Evolutionary conservation across 2,329 filamentous ascomycete species (phyloP), one percentile per base, ranked within the genome.

Genomic region (Orbilia oligospora): DNA sequence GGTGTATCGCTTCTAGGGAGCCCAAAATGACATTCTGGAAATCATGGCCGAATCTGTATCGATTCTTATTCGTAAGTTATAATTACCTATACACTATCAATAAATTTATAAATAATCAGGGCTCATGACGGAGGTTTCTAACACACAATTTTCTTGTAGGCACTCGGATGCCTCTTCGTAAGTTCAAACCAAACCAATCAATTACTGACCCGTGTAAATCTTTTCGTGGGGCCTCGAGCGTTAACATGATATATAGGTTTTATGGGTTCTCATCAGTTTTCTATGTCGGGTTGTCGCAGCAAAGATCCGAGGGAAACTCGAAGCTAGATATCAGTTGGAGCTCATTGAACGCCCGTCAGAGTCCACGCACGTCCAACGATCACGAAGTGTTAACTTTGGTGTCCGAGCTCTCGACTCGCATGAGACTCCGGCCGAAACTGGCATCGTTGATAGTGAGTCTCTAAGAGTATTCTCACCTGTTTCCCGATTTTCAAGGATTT

Each of bases 11-110:
- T 44, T 61, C 18, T 2, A 46, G 22, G 36, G 16, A 8, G 10
- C 36, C 14, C 36, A 49, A 20, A 12, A 78, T 78, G 68, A 48
- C 16, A 16, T 78, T 78, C 18, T 78, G 66, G 18, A n/a, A 20
- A 10, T 18, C 36, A n/a, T 78, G 75, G 75, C 30, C 53, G 0
- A 38, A 65, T 5, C 8, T 78, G 12, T 72, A 72, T 27, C 22
- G 63, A 44, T 69, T 72, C 27, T 36, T 78, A n/a, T 78, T 78
- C 24, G 75, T 78, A 72, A 72, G 75, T 78, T 38, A 14, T 9
- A n/a, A n/a, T 27, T 20, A 16, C 8, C 20, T 44, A 30, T 30
- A 30, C 6, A 6, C 27, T 30, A 30, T 10, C 8, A 10, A 10
- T 6, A 44, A 10, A 44, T 8, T 5, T n/a, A n/a, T n/a, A n/a